Conservation (phyloP, 108 stramenopile species). For the Cylindrotheca fusiformis region DNA sequence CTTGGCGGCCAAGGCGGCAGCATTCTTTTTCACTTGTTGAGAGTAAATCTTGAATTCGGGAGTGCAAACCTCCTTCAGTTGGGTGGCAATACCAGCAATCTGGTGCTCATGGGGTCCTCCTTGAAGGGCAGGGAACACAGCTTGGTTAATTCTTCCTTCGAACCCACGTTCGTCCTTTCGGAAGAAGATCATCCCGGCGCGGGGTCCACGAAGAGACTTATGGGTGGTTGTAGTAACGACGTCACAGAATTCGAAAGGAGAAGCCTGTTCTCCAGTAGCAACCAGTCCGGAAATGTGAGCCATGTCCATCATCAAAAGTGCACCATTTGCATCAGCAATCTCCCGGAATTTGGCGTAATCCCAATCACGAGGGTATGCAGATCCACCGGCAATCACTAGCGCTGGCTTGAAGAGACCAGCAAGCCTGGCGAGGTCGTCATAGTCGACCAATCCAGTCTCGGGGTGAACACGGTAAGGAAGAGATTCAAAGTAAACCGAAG, state of each 20-base stretch:
- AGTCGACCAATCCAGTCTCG: constrained; percentile 95
- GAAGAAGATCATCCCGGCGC: constrained; percentile 99
- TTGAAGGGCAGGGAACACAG: constrained; percentile 99
- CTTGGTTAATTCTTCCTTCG: constrained; percentile 93
- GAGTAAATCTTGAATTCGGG: constrained; percentile 96
- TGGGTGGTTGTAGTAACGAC: constrained; percentile 99
- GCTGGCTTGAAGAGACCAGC: constrained; percentile 98
- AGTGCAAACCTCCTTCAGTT: constrained; percentile 95
- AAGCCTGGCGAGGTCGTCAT: constrained; percentile 86
- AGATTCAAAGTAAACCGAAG: constrained; percentile 99
- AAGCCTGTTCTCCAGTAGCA: constrained; percentile 87
- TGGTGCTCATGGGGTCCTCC: constrained; percentile 99
- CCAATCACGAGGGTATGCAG: constrained; percentile 99
- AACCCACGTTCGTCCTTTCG: constrained; percentile 97
- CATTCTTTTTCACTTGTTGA: constrained; percentile 93
- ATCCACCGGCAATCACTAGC: constrained; percentile 96
- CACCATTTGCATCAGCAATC: constrained; percentile 98
- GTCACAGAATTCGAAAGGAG: constrained; percentile 96
- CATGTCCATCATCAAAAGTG: constrained; percentile 99
- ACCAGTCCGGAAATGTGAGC: constrained; percentile 98
- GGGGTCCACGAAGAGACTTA: constrained; percentile 99
- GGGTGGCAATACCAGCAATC: constrained; percentile 98
- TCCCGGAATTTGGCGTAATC: constrained; percentile 96
- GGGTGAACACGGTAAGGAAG: constrained; percentile 98
- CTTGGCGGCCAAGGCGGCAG: constrained; percentile 83